These are phyloP conservation scores for Phytophthora niederhauseri DNA, from an alignment of 352 stramenopile species.

Conservation along the genomic window DNA sequence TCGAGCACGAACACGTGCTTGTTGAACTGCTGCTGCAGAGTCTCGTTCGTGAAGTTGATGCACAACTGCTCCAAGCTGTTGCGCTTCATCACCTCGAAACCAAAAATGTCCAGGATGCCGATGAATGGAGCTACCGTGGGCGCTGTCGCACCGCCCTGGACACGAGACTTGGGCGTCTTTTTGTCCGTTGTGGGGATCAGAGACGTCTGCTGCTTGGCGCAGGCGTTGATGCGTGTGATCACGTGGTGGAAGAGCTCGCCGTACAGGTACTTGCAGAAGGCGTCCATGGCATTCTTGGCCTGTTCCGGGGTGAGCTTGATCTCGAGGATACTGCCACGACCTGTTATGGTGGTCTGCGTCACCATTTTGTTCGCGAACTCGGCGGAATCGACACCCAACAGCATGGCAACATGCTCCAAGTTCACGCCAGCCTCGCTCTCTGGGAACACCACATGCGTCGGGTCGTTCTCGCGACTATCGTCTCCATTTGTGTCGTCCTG, in stretches of 20 bases:
- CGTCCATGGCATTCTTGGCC: slow-evolving; percentile 82
- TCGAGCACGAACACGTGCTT: slow-evolving; percentile 88
- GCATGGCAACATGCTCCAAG: slow-evolving; percentile 57
- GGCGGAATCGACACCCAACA: slow-evolving; percentile 56
- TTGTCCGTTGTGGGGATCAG: slow-evolving; percentile 18
- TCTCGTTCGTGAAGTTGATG: slow-evolving; percentile 94
- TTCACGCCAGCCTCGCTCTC: slow-evolving; percentile 59
- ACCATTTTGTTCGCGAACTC: slow-evolving; percentile 86
- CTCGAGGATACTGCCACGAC: slow-evolving; percentile 74
- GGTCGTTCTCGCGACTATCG: slow-evolving; percentile 37
- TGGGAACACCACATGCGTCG: slow-evolving; percentile 53
- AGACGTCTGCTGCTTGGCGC: slow-evolving; percentile 63
- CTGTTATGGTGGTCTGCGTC: slow-evolving; percentile 82
- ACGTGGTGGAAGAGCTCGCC: slow-evolving; percentile 82
- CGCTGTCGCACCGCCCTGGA: slow-evolving; percentile 7
- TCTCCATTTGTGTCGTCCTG: slow-evolving; percentile 22
- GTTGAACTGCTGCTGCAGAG: slow-evolving; percentile 91
- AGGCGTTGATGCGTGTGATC: slow-evolving; percentile 78
- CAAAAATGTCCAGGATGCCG: slow-evolving; percentile 92
- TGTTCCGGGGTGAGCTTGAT: slow-evolving; percentile 76
- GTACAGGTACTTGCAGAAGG: slow-evolving; percentile 88
- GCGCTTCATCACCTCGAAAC: slow-evolving; percentile 89
- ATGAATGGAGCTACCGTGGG: slow-evolving; percentile 57
- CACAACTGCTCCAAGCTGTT: slow-evolving; percentile 92
- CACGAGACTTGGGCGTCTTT: slow-evolving; percentile 28